Evolutionary conservation across 495 filamentous ascomycete genomes (phyloP).

Genomic region (Filosporella fistucella): DNA sequence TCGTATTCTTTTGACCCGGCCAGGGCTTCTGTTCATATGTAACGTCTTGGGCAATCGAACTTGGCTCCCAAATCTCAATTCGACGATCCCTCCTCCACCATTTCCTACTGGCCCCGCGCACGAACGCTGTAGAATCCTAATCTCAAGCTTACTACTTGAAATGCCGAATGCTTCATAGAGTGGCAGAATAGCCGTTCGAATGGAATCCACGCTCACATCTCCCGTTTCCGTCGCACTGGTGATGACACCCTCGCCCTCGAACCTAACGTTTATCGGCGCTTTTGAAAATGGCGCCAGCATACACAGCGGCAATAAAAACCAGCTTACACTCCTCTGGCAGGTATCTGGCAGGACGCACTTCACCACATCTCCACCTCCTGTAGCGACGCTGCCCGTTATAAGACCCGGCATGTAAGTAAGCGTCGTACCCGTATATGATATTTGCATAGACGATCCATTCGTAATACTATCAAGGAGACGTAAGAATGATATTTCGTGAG

Average conservation of each 20-base stretch:
- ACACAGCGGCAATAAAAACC: constrained; percentile 86
- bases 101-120: constrained; percentile 67
- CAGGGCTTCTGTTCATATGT: constrained; percentile 75
- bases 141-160: constrained; percentile 71
- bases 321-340: constrained; percentile 79
- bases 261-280: constrained; percentile 76
- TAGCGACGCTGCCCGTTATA: constrained; percentile 69
- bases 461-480: constrained; percentile 92
- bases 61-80: constrained; percentile 87
- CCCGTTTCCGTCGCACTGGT: constrained; percentile 74
- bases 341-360: constrained; percentile 70
- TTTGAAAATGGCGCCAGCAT: constrained; percentile 93
- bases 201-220: constrained; percentile 86
- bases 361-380: constrained; percentile 56
- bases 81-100: constrained; percentile 87
- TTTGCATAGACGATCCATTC: constrained; percentile 91
- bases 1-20: constrained; percentile 80
- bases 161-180: constrained; percentile 89
- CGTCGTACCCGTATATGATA: constrained; percentile 91
- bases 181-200: constrained; percentile 88
- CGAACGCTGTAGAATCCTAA: constrained; percentile 74
- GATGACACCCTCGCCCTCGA: constrained; percentile 90
- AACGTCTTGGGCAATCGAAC: constrained; percentile 90
- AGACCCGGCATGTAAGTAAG: constrained; percentile 88
- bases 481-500: constrained; percentile 92